Evolutionary conservation across 257 asterid species (phyloP).

Genomic region (Lantana camara): DNA sequence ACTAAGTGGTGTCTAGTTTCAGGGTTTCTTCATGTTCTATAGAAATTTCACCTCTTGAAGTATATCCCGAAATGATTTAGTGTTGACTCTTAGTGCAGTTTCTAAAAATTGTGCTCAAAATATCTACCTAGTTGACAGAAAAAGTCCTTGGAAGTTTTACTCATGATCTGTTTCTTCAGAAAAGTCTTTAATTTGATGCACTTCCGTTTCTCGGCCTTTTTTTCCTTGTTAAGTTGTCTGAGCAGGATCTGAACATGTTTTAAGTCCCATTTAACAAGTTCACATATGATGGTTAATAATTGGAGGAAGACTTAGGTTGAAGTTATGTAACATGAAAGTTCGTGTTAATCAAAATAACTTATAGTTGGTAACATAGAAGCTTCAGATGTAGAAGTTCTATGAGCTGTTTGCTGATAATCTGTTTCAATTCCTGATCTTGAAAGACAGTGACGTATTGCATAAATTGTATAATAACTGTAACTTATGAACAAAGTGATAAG

Average conservation of each 20-base stretch:
- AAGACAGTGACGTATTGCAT: background rate
- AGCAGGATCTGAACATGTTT: background rate
- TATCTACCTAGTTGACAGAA: background rate
- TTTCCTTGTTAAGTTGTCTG: background rate
- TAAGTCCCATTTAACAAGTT: no score
- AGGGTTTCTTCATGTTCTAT: background rate
- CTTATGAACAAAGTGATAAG: background rate
- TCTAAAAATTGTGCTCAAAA: background rate
- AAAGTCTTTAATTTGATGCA: no score
- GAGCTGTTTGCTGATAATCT: background rate
- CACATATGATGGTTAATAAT: no score
- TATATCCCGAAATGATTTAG: background rate
- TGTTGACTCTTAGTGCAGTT: background rate
- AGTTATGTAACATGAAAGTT: background rate
- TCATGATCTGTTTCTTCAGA: background rate
- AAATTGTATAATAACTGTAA: background rate
- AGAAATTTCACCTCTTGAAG: background rate
- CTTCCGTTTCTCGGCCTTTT: background rate
- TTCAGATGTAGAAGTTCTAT: background rate
- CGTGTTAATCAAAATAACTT: background rate
- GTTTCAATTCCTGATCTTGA: background rate
- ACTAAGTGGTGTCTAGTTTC: background rate
- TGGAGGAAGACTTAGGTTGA: background rate
- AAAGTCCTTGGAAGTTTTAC: background rate
- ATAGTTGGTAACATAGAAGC: background rate